phyloP scores from a whole-genome alignment of 768 basidiomycete species.

The Hygrocybe coccinea region DNA sequence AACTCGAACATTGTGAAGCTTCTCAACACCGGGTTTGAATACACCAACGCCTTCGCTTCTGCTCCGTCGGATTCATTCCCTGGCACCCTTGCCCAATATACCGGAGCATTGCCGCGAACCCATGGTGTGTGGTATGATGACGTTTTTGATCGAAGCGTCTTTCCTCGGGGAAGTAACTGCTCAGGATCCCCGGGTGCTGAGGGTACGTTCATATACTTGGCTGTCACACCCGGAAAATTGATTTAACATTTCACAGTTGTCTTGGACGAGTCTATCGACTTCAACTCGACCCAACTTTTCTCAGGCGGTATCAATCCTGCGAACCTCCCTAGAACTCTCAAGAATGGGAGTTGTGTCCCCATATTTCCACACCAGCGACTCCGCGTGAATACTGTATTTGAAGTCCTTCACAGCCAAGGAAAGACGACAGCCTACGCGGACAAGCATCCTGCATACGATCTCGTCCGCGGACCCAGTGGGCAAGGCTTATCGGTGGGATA shows the following conservation, averaged over 20 bases:
- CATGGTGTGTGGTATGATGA: constrained; percentile 5
- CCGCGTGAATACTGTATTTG: constrained; percentile 5
- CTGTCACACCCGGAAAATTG: neutral
- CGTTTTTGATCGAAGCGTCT: neutral
- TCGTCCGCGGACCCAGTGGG: constrained; percentile 3
- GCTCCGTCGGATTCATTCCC: constrained; percentile 6
- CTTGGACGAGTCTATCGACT: constrained; percentile 4
- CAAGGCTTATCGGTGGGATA: neutral
- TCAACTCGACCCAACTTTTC: constrained; percentile 1
- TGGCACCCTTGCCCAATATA: neutral
- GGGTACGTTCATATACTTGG: neutral
- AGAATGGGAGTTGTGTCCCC: neutral
- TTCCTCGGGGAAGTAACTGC: constrained; percentile 2
- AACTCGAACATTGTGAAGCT: neutral
- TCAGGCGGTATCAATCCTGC: constrained; percentile 5
- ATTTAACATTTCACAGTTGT: neutral
- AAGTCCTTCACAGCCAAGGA: neutral
- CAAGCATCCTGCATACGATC: constrained; percentile 6
- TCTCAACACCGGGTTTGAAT: constrained; percentile 1
- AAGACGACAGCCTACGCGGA: constrained; percentile 3
- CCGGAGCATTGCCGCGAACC: constrained; percentile 3
- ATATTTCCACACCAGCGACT: constrained; percentile 4
- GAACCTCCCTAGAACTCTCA: neutral
- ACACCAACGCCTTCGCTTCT: constrained; percentile 4
- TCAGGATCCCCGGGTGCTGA: neutral